Conservation (phyloP, 768 basidiomycete genomes). For the Podaxis sp. region DNA sequence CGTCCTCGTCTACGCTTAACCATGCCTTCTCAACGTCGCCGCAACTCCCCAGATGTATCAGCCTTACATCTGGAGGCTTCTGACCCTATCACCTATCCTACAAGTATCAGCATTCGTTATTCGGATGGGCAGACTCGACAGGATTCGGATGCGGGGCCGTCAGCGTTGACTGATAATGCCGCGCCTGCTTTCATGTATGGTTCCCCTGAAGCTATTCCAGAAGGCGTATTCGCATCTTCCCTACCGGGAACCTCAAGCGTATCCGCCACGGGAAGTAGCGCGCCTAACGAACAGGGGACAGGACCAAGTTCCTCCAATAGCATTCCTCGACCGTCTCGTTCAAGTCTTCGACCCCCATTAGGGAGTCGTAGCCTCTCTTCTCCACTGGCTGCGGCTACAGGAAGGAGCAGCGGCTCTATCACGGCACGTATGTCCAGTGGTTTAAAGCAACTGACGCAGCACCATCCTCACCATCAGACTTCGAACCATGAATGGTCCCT, state of each 20-base stretch:
- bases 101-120: not conserved
- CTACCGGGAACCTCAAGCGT: not conserved
- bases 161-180: not conserved
- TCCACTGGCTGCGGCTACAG: not conserved
- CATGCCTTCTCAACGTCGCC: constrained; percentile 10
- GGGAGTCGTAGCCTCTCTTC: constrained; percentile 11
- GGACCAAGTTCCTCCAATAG: not conserved
- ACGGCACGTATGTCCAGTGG: constrained; percentile 8
- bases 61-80: not conserved
- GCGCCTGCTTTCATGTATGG: not conserved
- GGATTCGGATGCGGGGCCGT: not conserved
- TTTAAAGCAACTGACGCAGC: not conserved
- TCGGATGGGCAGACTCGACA: not conserved
- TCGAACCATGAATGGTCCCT: constrained; percentile 57
- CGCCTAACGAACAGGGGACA: not conserved
- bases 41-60: constrained; percentile 1
- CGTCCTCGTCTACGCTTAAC: not conserved
- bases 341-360: not conserved
- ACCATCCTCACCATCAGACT: constrained; percentile 15
- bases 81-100: not conserved
- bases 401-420: not conserved
- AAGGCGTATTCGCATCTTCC: not conserved
- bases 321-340: not conserved
- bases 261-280: not conserved
- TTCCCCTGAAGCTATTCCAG: constrained; percentile 7